Evolutionary conservation across 495 filamentous ascomycete species (phyloP), one percentile per base, ranked within the genome.

Genomic region (Penicillium longicatenatum): DNA sequence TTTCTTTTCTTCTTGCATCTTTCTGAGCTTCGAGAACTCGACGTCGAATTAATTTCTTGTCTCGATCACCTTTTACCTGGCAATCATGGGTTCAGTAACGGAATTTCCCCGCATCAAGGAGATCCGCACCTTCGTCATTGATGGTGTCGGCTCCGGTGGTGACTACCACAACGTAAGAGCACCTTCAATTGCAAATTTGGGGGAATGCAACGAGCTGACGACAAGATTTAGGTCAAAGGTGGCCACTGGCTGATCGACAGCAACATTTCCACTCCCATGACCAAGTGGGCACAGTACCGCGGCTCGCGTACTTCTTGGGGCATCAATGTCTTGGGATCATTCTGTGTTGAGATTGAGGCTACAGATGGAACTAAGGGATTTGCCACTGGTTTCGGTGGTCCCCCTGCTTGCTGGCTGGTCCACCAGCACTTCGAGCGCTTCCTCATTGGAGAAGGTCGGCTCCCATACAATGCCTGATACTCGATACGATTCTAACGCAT

Each of bases 181-280:
- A 10, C 1, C 12, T 9, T 21, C 22, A 52, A 22, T 20, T 26
- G 12, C 3, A 35, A 22, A 35, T 14, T 17, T 5, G n/a, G 16
- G 37, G 2, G 7, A 24, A 14, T 16, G 31, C 12, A 14, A 14
- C 10, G 46, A 54, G 14, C 61, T 69, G n/a, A 62, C 12, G 37
- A 26, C 20, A 16, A 10, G 43, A 5, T n/a, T 22, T 44, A 80
- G 78, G 76, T 96, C 61, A 85, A 90, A 67, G 89, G 90, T 20
- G 92, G 92, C 22, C 92, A 96, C 72, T 96, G 92, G 92, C 76
- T 97, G 62, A 86, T 97, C 64, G 92, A 96, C 71, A 86, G 88
- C 55, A 86, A 90, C 57, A 97, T 97, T 68, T 89, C 92, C 0
- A 96, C 90, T 14, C 92, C 92, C 1, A 95, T 93, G 84, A 92